These are phyloP conservation scores for Xylaria sp. DNA, from an alignment of 2,329 filamentous ascomycete species.

Conservation along the genomic window DNA sequence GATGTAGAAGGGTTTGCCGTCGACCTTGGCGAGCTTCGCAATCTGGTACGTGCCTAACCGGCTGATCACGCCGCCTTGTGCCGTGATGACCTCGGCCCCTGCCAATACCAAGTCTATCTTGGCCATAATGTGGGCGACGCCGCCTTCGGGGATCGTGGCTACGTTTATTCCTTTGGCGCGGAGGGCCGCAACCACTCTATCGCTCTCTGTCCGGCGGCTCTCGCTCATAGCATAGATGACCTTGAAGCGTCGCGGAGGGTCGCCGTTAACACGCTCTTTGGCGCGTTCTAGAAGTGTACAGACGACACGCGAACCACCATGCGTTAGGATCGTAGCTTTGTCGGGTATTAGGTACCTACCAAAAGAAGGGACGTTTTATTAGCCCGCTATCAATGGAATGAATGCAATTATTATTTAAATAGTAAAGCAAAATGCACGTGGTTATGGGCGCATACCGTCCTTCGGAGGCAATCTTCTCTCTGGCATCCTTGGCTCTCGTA, in stretches of 20 bases:
- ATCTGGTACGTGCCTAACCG: conserved; percentile 89
- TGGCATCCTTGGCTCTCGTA: conserved; percentile 83
- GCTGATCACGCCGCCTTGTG: conserved; percentile 93
- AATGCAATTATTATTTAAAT: no score
- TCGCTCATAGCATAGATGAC: conserved; percentile 82
- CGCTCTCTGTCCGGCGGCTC: conserved; percentile 68
- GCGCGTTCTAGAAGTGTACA: conserved; percentile 80
- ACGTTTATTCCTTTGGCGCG: conserved; percentile 82
- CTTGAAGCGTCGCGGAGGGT: conserved; percentile 72
- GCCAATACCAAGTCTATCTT: conserved; percentile 76
- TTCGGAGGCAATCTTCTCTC: conserved; percentile 83
- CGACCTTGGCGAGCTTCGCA: conserved; percentile 78
- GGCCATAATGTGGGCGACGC: conserved; percentile 81
- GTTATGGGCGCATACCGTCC: conserved; percentile 56
- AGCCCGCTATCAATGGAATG: conserved; percentile 3
- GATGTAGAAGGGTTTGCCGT: conserved; percentile 79
- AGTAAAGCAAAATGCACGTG: no score
- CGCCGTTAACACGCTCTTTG: conserved; percentile 68
- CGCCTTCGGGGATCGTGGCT: conserved; percentile 79
- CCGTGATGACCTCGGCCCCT: conserved; percentile 86
- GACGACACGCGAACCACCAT: conserved; percentile 88
- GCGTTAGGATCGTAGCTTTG: conserved; percentile 85
- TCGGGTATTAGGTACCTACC: conserved; percentile 78
- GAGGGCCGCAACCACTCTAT: conserved; percentile 76
- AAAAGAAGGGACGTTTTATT: not conserved